These are phyloP conservation scores for Chloropicon primus DNA, from an alignment of 139 green algal genomes.

Conservation along the genomic window DNA sequence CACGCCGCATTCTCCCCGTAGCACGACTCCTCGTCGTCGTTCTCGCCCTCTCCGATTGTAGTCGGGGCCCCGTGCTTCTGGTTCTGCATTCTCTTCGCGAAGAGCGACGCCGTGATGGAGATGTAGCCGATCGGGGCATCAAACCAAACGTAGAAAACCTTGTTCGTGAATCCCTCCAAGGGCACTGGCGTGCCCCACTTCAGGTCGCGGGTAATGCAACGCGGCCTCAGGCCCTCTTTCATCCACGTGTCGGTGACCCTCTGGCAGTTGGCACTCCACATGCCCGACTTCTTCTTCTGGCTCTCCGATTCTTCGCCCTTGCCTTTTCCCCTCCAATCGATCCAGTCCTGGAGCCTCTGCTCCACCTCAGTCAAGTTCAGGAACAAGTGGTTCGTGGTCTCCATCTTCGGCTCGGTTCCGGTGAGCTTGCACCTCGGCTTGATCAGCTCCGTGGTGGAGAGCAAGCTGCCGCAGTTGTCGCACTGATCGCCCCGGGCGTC, in stretches of 20 bases:
- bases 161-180: conserved; percentile 66
- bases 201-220: conserved; percentile 94
- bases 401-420: conserved; percentile 36
- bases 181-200: conserved; percentile 91
- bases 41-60: not conserved
- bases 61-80: not conserved
- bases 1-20: not conserved
- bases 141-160: conserved; percentile 99
- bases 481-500: conserved; percentile 81
- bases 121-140: conserved; percentile 96
- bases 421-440: conserved; percentile 80
- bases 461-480: conserved; percentile 75
- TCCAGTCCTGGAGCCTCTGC: conserved; percentile 24
- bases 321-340: not conserved
- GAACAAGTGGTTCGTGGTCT: conserved; percentile 83
- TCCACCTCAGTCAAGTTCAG: conserved; percentile 80
- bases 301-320: conserved; percentile 7
- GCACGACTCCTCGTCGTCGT: not conserved
- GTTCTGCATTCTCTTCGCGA: not conserved
- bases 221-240: conserved; percentile 77
- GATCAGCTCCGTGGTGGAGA: conserved; percentile 88
- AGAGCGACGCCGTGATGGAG: conserved; percentile 67
- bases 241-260: conserved; percentile 88
- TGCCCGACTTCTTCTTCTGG: conserved; percentile 16
- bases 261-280: conserved; percentile 25